Conservation (phyloP, 2,329 filamentous ascomycete genomes). For the Aspergillus sp. region DNA sequence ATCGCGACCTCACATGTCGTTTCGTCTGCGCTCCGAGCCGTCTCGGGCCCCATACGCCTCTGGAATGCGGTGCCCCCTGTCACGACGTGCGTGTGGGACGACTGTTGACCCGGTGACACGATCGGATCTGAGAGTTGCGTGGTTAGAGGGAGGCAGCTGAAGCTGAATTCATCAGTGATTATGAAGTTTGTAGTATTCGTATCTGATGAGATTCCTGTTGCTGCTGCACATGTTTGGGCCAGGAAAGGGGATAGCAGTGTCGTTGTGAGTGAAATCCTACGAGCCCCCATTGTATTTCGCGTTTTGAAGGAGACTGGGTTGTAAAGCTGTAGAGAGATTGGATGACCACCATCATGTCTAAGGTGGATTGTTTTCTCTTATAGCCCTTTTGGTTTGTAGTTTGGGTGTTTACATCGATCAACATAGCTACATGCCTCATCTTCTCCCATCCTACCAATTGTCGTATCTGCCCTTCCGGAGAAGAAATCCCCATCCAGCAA, state of each 20-base stretch:
- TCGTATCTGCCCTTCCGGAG: not conserved
- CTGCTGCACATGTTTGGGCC: not conserved
- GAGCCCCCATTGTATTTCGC: not conserved
- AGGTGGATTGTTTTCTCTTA: not conserved
- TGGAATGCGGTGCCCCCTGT: constrained; percentile 72
- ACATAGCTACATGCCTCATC: not conserved
- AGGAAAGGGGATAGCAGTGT: not conserved
- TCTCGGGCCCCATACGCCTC: constrained; percentile 63
- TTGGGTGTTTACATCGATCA: not conserved
- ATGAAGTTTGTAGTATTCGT: not conserved
- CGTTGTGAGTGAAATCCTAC: not conserved
- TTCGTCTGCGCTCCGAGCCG: constrained; percentile 47
- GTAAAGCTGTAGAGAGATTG: not conserved
- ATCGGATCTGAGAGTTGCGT: constrained; percentile 63
- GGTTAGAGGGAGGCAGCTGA: constrained; percentile 34
- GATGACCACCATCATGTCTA: not conserved
- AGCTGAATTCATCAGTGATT: constrained; percentile 25
- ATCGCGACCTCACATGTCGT: constrained; percentile 67
- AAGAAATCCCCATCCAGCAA: not conserved
- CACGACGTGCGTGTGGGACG: constrained; percentile 70
- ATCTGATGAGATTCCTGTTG: not conserved
- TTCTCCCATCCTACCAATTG: not conserved
- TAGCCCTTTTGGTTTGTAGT: not conserved
- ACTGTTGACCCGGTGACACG: constrained; percentile 62
- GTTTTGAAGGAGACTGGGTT: not conserved